Evolutionary conservation across 345 rosid genomes (phyloP).

Genomic region (Syzygium jambos): DNA sequence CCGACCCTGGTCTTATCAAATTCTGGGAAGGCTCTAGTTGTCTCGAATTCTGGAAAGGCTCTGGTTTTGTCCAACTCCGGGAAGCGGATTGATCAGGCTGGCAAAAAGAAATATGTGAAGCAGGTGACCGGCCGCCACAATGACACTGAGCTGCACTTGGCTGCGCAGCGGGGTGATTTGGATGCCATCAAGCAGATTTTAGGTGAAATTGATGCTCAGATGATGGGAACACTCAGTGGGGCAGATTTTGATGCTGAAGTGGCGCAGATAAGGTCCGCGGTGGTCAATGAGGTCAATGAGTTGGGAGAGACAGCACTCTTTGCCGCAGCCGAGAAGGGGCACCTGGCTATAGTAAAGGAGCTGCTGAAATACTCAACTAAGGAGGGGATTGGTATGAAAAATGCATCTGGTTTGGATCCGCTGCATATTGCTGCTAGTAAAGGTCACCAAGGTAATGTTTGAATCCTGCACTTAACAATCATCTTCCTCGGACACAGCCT

Average conservation of each 20-base stretch:
- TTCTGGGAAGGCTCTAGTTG: constrained; percentile 42
- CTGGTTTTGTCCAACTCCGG: constrained; percentile 53
- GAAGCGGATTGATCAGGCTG: constrained; percentile 58
- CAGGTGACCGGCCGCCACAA: constrained; percentile 94
- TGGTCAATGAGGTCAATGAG: constrained; percentile 87
- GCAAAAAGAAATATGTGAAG: constrained; percentile 79
- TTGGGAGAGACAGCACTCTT: constrained; percentile 90
- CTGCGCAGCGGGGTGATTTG: constrained; percentile 77
- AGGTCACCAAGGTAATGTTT: constrained; percentile 65
- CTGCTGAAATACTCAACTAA: constrained; percentile 45
- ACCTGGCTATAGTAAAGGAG: constrained; percentile 65
- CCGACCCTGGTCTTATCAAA: constrained; percentile 27
- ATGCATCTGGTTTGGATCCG: constrained; percentile 56
- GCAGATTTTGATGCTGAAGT: constrained; percentile 84
- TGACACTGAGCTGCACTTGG: constrained; percentile 93
- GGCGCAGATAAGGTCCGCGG: constrained; percentile 53
- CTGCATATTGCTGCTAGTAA: constrained; percentile 78
- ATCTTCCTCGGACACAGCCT: neutral
- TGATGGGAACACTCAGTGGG: constrained; percentile 47
- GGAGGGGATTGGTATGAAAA: constrained; percentile 61
- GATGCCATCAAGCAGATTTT: constrained; percentile 54
- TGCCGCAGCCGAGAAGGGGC: constrained; percentile 82
- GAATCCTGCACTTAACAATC: neutral
- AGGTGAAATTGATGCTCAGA: constrained; percentile 67
- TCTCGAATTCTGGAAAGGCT: constrained; percentile 60